phyloP scores from a whole-genome alignment of 495 filamentous ascomycete species.

The Aspergillus incahuasiensis region DNA sequence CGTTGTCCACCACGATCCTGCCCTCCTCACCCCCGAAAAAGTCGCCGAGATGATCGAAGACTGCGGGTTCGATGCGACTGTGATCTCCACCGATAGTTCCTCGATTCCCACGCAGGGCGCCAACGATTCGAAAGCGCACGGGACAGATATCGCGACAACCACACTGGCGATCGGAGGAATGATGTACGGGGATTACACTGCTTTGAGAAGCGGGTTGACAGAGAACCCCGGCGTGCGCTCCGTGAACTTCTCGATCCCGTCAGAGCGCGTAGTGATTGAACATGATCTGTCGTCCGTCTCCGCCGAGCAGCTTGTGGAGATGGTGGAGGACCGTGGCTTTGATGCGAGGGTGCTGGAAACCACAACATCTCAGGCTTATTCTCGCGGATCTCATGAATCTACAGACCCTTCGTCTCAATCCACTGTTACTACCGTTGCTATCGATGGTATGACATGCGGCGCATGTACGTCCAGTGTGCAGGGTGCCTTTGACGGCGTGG shows the following conservation, averaged over 20 bases:
- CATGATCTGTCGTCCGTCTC: slow-evolving; percentile 65
- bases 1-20: slow-evolving; percentile 82
- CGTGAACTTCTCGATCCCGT: slow-evolving; percentile 82
- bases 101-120: slow-evolving; percentile 31
- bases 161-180: slow-evolving; percentile 92
- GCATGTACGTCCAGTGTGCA: slow-evolving; percentile 92
- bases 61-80: slow-evolving; percentile 86
- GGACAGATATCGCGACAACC: slow-evolving; percentile 53
- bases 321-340: slow-evolving; percentile 90
- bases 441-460: slow-evolving; percentile 96
- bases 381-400: slow-evolving; percentile 19
- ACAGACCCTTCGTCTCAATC: slow-evolving; percentile 39
- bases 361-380: slow-evolving; percentile 18
- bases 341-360: slow-evolving; percentile 71
- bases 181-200: slow-evolving; percentile 95
- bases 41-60: slow-evolving; percentile 88
- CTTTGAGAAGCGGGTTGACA: slow-evolving; percentile 78
- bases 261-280: slow-evolving; percentile 65
- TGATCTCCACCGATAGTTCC: slow-evolving; percentile 76
- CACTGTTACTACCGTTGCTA: slow-evolving; percentile 71
- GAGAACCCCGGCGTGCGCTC: slow-evolving; percentile 67
- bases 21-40: slow-evolving; percentile 63
- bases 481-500: slow-evolving; percentile 69
- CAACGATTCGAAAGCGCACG: slow-evolving; percentile 21
- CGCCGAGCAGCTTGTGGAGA: slow-evolving; percentile 72